These are phyloP conservation scores for Colletotrichum lindemuthianum DNA, from an alignment of 2,329 filamentous ascomycete genomes.

Conservation along the genomic window DNA sequence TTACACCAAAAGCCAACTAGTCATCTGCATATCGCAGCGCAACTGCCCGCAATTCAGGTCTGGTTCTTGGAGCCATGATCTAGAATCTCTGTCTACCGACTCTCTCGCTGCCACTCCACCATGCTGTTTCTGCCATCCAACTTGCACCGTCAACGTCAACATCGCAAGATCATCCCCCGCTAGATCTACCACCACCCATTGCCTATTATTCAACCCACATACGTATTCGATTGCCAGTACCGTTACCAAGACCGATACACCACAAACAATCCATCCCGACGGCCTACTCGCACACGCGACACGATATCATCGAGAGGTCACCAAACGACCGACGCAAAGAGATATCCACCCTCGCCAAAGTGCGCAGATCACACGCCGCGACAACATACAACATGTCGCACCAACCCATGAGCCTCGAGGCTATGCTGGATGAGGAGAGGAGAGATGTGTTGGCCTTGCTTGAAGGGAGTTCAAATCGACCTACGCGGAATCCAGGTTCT, in stretches of 20 bases:
- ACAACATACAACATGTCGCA: slow-evolving; percentile 43
- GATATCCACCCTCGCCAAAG: not conserved
- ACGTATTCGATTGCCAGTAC: slow-evolving; percentile 14
- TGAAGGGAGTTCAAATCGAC: slow-evolving; percentile 56
- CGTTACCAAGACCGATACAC: slow-evolving; percentile 10
- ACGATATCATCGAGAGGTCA: not conserved
- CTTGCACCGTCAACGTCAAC: slow-evolving; percentile 38
- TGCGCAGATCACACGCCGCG: not conserved
- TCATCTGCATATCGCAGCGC: slow-evolving; percentile 14
- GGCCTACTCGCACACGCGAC: slow-evolving; percentile 9
- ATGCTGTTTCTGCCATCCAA: slow-evolving; percentile 40
- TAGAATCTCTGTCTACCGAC: slow-evolving; percentile 27
- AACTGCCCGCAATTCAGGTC: slow-evolving; percentile 20
- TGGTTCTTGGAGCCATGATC: slow-evolving; percentile 38
- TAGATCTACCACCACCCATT: slow-evolving; percentile 33
- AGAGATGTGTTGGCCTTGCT: slow-evolving; percentile 77
- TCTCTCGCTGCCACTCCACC: slow-evolving; percentile 35
- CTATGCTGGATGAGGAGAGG: slow-evolving; percentile 80
- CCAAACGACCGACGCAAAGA: slow-evolving; percentile 3
- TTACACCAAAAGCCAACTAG: slow-evolving; percentile 14
- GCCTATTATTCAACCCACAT: not conserved
- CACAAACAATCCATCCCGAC: not conserved
- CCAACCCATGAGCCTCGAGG: slow-evolving; percentile 77
- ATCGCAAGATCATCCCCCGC: slow-evolving; percentile 41
- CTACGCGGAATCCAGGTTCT: slow-evolving; percentile 43